Base-by-base conservation (phyloP, 1,139 yeast genomes). In the Williopsis jadinii region DNA sequence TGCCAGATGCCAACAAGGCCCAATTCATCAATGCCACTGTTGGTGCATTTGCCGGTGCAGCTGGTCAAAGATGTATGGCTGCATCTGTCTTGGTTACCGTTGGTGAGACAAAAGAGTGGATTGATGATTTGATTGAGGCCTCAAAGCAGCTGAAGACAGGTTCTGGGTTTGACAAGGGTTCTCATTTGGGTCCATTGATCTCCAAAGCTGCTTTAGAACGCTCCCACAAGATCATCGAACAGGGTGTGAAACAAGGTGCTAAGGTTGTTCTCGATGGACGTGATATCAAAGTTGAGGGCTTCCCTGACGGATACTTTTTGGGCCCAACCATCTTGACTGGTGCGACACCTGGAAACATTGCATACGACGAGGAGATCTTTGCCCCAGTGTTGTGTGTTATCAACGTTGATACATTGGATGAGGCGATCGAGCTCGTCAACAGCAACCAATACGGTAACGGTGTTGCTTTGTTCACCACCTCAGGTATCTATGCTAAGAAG, bases 51-150 rank as follows among this genome's bases (percentile, higher is more conserved):
- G 83, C 84, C 55, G 92, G 92, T 34, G 92, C 92, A 46, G 90
- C 90, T 30, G 92, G 92, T 45, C 90, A 82, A 67, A 75, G 92
- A 61, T 82, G 92, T 64, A 82, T 83, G 90, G 90, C 90, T 11
- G 78, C 84, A 37, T 77, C 84, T 12, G 87, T 80, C 5, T 69
- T 82, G 48, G 86, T 82, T 15, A 75, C 87, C n/a, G 88, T 83
- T 27, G 90, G 90, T 19, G 72, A 75, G 50, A 70, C 85, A 40
- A 72, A 71, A 58, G 72, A 73, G 47, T 82, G 90, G 90, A 64
- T 82, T 40, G 53, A 62, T 19, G 90, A 81, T 42, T 65, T 82
- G 41, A 73, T 76, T 30, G 70, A 64, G 37, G 80, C 77, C 41
- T 86, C 90, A 14, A 66, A 71, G 53, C 59, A 66, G 47, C 72